phyloP scores from a whole-genome alignment of 805 yeast genomes.

The Pichia phayaonensis region DNA sequence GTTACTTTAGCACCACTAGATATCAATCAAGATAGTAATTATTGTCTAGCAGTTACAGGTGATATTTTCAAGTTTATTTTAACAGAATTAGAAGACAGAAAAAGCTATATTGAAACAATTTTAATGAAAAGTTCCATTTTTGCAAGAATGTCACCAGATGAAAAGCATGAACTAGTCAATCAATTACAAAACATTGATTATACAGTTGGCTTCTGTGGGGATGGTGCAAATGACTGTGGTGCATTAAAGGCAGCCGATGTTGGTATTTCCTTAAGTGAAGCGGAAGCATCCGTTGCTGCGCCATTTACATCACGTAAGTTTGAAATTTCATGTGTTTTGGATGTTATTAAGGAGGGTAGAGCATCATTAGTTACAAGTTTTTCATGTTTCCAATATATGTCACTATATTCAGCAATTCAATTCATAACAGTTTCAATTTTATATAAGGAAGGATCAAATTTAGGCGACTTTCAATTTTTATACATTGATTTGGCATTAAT shows the following conservation, averaged over 20 bases:
- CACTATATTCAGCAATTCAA: conserved; percentile 93
- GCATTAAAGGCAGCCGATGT: conserved; percentile 97
- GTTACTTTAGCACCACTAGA: conserved; percentile 48
- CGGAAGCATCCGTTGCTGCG: conserved; percentile 98
- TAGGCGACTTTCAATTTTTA: conserved; percentile 94
- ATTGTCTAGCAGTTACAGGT: conserved; percentile 82
- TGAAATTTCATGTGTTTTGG: conserved; percentile 87
- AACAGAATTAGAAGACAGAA: conserved; percentile 39
- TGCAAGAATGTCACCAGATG: conserved; percentile 99
- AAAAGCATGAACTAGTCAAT: conserved; percentile 90
- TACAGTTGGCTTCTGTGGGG: conserved; percentile 96
- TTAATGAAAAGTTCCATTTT: conserved; percentile 69
- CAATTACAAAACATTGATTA: conserved; percentile 79
- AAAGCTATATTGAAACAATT: conserved; percentile 41
- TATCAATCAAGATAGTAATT: conserved; percentile 31
- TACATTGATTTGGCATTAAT: conserved; percentile 89
- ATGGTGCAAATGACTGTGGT: conserved; percentile 99
- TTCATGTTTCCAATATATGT: conserved; percentile 97
- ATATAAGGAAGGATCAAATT: conserved; percentile 81
- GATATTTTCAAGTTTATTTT: conserved; percentile 78
- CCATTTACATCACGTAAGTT: conserved; percentile 90
- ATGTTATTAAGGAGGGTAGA: conserved; percentile 89
- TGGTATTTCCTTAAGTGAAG: conserved; percentile 92
- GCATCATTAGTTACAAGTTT: conserved; percentile 92
- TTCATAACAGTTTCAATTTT: conserved; percentile 79